Evolutionary conservation across 805 yeast genomes (phyloP), one percentile per base, ranked within the genome.

Genomic region (Saccharomycopsis fodiens): DNA sequence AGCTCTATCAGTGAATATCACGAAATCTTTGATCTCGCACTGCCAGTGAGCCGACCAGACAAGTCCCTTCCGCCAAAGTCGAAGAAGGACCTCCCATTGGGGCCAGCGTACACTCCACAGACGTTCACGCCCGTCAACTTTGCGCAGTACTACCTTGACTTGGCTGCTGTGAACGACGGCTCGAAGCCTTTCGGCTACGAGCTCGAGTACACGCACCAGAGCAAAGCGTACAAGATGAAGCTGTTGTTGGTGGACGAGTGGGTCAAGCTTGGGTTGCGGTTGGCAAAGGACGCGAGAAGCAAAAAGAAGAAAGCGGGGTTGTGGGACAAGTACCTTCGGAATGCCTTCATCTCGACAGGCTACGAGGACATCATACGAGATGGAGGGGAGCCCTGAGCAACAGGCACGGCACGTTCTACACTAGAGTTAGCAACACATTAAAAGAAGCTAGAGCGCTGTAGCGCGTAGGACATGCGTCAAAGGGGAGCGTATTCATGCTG

Each of bases 361-460:
- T 84, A 84, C 59, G 80, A 79, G 58, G 70, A 77, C 52, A 51
- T 50, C 31, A 34, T 42, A 12, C 32, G 40, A 37, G 13, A 15
- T 4, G 4, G 75, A 73, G 79, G 85, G 84, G n/a, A 74, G n/a
- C n/a, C 34, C 54, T 70, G 76, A 58, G 78, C 72, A 1, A 94
- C 94, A 23, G 74, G 21, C n/a, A 69, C 70, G 1, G 91, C 91
- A 2, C 95, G 94, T 1, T 70, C 51, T 1, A 76, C 78, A 10
- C 82, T 83, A 3, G 89, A 77, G 5, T 76, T 40, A 91, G 84
- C 82, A 31, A 79, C 72, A 87, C 88, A n/a, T n/a, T n/a, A n/a
- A n/a, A n/a, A n/a, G n/a, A n/a, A n/a, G n/a, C n/a, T n/a, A n/a
- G n/a, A n/a, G n/a, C n/a, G n/a, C n/a, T n/a, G n/a, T n/a, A n/a